Evolutionary conservation across 2,329 filamentous ascomycete species (phyloP), one percentile per base, ranked within the genome.

Genomic region (Fusarium secorum): DNA sequence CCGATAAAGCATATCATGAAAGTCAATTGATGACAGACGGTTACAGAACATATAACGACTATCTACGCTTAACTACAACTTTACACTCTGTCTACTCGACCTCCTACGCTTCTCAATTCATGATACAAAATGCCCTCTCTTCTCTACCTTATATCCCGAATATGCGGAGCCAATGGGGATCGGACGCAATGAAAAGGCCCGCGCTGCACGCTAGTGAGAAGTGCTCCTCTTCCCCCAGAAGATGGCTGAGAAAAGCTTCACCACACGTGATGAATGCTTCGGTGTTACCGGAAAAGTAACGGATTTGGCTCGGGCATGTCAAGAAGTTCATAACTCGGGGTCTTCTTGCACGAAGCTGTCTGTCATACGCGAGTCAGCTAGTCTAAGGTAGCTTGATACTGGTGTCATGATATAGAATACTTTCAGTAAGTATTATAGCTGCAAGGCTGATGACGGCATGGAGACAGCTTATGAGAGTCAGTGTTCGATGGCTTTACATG

Each of bases 201-300:
- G 55, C 60, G 60, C 60, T 66, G 45, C 28, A 52, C 55, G 59
- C 63, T 56, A 68, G 20, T 32, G 35, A 22, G 30, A 69, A 53
- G 36, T 53, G 55, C 35, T 59, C 42, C 45, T 60, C 36, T 41
- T 66, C 45, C 62, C 68, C 62, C 57, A 41, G 46, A 63, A 65
- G 45, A 56, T 66, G 48, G 42, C n/a, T 66, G 64, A 56, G 61
- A 63, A 70, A 71, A 58, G 55, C 64, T 71, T 59, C 41, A 26
- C 28, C 30, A 33, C 68, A 71, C 68, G 68, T 71, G 68, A 71
- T 45, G 42, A 28, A 22, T 45, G 46, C 46, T 71, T 70, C 63
- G 64, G 55, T 60, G 64, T 61, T 57, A 48, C 48, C 64, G 64
- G 62, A 61, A 39, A 54, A 61, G 32, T 44, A 18, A 30, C 63